These are phyloP conservation scores for Coelastrella sp. DNA, from an alignment of 139 green algal genomes.

Conservation along the genomic window DNA sequence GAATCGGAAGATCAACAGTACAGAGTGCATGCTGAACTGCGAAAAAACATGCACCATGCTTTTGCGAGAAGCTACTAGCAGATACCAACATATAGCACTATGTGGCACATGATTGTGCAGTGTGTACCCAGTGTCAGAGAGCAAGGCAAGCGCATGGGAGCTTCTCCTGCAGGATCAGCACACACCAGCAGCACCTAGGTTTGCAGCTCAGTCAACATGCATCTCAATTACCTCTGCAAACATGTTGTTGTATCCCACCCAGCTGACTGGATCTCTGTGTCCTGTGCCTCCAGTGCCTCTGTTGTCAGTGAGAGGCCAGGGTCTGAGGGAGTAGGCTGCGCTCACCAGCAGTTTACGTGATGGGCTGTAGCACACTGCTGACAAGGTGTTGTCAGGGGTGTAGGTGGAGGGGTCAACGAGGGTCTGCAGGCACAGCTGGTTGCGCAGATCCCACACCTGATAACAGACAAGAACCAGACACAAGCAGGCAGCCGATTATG, in stretches of 20 bases:
- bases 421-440: conserved; percentile 42
- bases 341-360: conserved; percentile 15
- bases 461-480: not conserved
- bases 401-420: not conserved
- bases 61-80: not conserved
- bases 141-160: too few species aligned
- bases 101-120: too few species aligned
- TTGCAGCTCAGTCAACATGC: not conserved
- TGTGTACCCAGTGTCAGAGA: too few species aligned
- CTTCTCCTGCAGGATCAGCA: not conserved
- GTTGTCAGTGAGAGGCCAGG: conserved; percentile 22
- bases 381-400: conserved; percentile 7
- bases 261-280: conserved; percentile 43
- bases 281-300: not conserved
- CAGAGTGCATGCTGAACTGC: not conserved
- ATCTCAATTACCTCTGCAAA: conserved; percentile 13
- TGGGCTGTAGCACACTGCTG: not conserved
- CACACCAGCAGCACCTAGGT: not conserved
- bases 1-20: not conserved
- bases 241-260: conserved; percentile 19
- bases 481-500: not conserved
- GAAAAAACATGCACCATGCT: not conserved
- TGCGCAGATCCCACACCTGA: conserved; percentile 44
- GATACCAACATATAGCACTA: too few species aligned
- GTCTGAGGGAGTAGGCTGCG: not conserved